Percentiles rank a stretch among this genome's conserved stretches.
These are phyloP conservation scores for Colletotrichum sidae DNA, from an alignment of 2,329 filamentous ascomycete species.

Conservation along the genomic window DNA sequence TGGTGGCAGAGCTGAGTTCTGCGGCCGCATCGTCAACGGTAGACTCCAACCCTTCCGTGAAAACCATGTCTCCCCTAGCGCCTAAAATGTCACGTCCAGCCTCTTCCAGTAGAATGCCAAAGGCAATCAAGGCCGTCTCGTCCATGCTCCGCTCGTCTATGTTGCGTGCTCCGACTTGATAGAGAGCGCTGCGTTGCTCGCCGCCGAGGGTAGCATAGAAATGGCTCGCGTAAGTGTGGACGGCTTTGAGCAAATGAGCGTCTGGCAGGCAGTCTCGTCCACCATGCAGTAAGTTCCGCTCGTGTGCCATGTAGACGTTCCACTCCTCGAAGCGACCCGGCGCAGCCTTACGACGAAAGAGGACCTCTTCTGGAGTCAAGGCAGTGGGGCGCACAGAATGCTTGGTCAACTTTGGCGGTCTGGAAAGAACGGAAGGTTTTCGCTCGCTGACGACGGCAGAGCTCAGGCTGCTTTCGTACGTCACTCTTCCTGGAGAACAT, in stretches of 20 bases:
- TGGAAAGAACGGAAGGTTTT: constrained; percentile 2
- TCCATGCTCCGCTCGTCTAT: constrained; percentile 75
- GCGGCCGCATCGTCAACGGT: constrained; percentile 14
- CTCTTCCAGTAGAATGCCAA: constrained; percentile 82
- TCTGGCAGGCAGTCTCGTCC: constrained; percentile 68
- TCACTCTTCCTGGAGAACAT: constrained; percentile 29
- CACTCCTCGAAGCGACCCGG: constrained; percentile 76
- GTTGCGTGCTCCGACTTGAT: constrained; percentile 42
- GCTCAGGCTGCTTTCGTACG: constrained; percentile 10
- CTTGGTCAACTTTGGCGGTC: constrained; percentile 38
- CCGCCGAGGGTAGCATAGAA: constrained; percentile 66
- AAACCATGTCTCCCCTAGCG: constrained; percentile 75
- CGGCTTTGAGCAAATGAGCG: constrained; percentile 75
- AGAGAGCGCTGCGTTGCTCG: constrained; percentile 21
- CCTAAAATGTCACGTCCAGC: constrained; percentile 71
- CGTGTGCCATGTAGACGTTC: constrained; percentile 77
- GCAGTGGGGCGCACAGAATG: constrained; percentile 46
- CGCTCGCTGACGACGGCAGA: constrained; percentile 16
- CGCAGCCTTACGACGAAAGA: constrained; percentile 74
- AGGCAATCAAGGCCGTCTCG: constrained; percentile 80
- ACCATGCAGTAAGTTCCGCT: constrained; percentile 61
- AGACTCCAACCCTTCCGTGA: constrained; percentile 68
- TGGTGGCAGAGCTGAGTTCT: neutral
- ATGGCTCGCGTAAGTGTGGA: constrained; percentile 76
- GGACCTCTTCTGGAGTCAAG: constrained; percentile 75